phyloP scores from a whole-genome alignment of 352 stramenopile species.

The Phytopythium cucurbitacearum region DNA sequence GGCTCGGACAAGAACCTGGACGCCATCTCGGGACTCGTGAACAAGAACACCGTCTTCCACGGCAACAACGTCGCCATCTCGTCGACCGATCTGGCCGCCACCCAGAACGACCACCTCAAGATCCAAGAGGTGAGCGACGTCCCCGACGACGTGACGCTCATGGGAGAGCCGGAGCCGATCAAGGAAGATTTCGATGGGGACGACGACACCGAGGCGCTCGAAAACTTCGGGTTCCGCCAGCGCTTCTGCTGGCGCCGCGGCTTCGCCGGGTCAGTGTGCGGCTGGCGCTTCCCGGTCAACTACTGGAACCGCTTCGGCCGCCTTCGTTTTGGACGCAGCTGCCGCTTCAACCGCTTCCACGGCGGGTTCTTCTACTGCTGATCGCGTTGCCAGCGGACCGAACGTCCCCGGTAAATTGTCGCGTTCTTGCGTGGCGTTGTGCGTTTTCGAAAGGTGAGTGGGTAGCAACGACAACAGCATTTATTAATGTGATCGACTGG shows the following conservation, averaged over 20 bases:
- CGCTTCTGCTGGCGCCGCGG: constrained; percentile 28
- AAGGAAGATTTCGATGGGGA: background rate
- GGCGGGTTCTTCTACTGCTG: constrained; percentile 44
- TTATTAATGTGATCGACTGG: no score
- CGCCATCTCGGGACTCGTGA: background rate
- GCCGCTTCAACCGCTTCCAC: constrained; percentile 22
- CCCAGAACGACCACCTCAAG: constrained; percentile 4
- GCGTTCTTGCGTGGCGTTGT: no score
- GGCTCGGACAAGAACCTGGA: constrained; percentile 6
- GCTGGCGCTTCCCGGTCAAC: constrained; percentile 34
- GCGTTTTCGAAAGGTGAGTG: no score
- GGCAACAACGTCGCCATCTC: constrained; percentile 7
- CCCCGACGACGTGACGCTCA: constrained; percentile 10
- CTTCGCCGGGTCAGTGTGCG: constrained; percentile 16
- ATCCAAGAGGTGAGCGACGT: constrained; percentile 1
- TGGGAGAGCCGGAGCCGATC: constrained; percentile 10
- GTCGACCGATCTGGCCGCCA: constrained; percentile 1
- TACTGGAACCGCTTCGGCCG: constrained; percentile 38
- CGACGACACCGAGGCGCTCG: background rate
- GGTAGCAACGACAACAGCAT: no score
- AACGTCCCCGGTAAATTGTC: no score
- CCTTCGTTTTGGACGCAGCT: constrained; percentile 21
- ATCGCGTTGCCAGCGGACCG: background rate
- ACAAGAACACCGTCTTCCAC: constrained; percentile 8
- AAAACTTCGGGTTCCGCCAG: constrained; percentile 9